Conservation (phyloP, 1,284 basidiomycete genomes). For the Pyrrhoderma lamaoense region DNA sequence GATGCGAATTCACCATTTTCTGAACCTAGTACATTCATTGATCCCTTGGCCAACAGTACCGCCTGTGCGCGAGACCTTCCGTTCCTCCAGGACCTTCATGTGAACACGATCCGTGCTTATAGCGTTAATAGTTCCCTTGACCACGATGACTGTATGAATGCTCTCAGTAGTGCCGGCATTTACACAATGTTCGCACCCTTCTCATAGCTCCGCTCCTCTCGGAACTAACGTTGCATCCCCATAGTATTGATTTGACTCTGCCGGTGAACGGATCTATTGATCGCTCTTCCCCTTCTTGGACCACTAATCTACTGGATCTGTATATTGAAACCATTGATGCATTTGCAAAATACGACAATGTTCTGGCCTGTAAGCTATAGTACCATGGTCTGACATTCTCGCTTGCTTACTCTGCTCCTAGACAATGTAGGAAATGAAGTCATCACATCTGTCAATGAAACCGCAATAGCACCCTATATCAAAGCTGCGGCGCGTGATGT, state of each 20-base stretch:
- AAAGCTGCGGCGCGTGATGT: slow-evolving; percentile 88
- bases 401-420: neutral
- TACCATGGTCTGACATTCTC: neutral
- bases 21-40: slow-evolving; percentile 69
- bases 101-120: slow-evolving; percentile 79
- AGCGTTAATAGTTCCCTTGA: slow-evolving; percentile 76
- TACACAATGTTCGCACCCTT: slow-evolving; percentile 66
- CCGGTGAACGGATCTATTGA: slow-evolving; percentile 86
- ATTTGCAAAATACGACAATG: slow-evolving; percentile 79
- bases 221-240: slow-evolving; percentile 1
- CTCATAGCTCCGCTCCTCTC: slow-evolving; percentile 15
- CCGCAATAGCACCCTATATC: slow-evolving; percentile 70
- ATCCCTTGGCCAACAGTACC: slow-evolving; percentile 64
- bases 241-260: slow-evolving; percentile 75
- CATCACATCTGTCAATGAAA: slow-evolving; percentile 50
- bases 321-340: slow-evolving; percentile 74
- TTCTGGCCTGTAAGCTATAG: slow-evolving; percentile 46
- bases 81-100: slow-evolving; percentile 60
- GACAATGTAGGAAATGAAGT: slow-evolving; percentile 87
- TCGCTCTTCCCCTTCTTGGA: slow-evolving; percentile 71
- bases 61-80: slow-evolving; percentile 77
- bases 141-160: slow-evolving; percentile 82
- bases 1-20: slow-evolving; percentile 63
- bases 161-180: slow-evolving; percentile 73
- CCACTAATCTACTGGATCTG: slow-evolving; percentile 72